These are phyloP conservation scores for Calonectria leucothoes DNA, from an alignment of 2,329 filamentous ascomycete species.

Conservation along the genomic window DNA sequence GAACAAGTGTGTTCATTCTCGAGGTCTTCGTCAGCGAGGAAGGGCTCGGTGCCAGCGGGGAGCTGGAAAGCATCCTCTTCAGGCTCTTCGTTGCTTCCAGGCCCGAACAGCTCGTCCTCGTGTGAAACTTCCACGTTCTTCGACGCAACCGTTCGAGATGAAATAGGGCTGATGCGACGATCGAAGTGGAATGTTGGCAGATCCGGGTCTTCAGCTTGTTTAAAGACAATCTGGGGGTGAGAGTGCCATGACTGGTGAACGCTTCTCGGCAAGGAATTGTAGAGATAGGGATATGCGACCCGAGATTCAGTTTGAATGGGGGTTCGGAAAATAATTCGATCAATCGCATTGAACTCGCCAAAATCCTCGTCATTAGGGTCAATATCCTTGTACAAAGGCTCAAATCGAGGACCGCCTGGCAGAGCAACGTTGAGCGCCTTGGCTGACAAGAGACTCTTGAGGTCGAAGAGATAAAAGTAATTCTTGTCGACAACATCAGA, in stretches of 20 bases:
- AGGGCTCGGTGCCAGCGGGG: conserved; percentile 83
- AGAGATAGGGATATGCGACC: conserved; percentile 93
- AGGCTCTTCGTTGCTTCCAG: conserved; percentile 76
- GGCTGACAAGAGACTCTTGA: conserved; percentile 93
- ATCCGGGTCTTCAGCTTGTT: conserved; percentile 86
- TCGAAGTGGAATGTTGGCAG: conserved; percentile 98
- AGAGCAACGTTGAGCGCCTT: conserved; percentile 98
- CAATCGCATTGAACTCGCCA: conserved; percentile 99
- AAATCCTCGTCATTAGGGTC: conserved; percentile 99
- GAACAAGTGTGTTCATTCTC: conserved; percentile 90
- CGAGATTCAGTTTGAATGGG: conserved; percentile 96
- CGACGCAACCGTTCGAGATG: conserved; percentile 90
- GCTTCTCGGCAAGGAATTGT: conserved; percentile 95
- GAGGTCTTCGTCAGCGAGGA: conserved; percentile 88
- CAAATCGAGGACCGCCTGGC: conserved; percentile 96
- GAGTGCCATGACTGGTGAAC: conserved; percentile 96
- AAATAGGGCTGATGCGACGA: conserved; percentile 97
- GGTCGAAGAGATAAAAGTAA: conserved; percentile 97
- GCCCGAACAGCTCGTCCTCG: conserved; percentile 93
- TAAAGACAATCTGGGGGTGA: conserved; percentile 91
- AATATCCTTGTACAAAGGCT: conserved; percentile 97
- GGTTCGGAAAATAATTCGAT: conserved; percentile 97
- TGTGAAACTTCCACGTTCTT: conserved; percentile 94
- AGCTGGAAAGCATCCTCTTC: conserved; percentile 90
- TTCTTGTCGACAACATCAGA: conserved; percentile 96